Evolutionary conservation across 164 flowering plant species (phyloP).

Genomic region (Protea cynaroides): DNA sequence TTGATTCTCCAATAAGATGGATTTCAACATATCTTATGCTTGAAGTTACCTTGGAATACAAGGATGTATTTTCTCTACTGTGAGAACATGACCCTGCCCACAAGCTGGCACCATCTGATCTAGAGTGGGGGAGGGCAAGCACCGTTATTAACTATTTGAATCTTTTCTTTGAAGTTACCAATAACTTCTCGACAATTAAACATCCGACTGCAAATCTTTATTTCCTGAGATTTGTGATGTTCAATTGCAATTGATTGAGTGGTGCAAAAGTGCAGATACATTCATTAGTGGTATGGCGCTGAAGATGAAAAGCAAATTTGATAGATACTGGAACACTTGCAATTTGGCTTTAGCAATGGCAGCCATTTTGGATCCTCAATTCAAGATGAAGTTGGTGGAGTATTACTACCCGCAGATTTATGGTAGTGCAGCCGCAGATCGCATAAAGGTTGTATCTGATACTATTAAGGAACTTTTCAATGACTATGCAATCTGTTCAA

Average conservation of each 20-base stretch:
- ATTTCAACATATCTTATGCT: slow-evolving; percentile 63
- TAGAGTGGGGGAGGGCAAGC: slow-evolving; percentile 59
- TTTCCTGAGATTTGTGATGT: slow-evolving; percentile 63
- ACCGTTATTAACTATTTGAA: slow-evolving; percentile 46
- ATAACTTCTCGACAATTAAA: slow-evolving; percentile 33
- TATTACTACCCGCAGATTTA: slow-evolving; percentile 60
- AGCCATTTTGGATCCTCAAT: slow-evolving; percentile 64
- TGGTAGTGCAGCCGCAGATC: slow-evolving; percentile 35
- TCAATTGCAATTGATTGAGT: slow-evolving; percentile 49
- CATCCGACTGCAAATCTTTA: slow-evolving; percentile 51
- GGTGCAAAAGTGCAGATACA: slow-evolving; percentile 51
- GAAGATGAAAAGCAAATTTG: slow-evolving; percentile 58
- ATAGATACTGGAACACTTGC: slow-evolving; percentile 64
- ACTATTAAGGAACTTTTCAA: slow-evolving; percentile 47
- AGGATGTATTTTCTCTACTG: slow-evolving; percentile 40
- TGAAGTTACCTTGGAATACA: slow-evolving; percentile 47
- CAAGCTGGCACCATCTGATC: slow-evolving; percentile 31
- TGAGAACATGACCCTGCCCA: slow-evolving; percentile 39
- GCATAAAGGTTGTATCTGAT: slow-evolving; percentile 45
- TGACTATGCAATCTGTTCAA: slow-evolving; percentile 38
- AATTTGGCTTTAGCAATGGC: slow-evolving; percentile 50
- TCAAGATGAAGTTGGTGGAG: slow-evolving; percentile 72
- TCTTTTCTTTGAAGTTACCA: slow-evolving; percentile 44
- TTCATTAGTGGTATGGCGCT: slow-evolving; percentile 43
- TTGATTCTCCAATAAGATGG: slow-evolving; percentile 52